Evolutionary conservation across 805 yeast species (phyloP), one percentile per base, ranked within the genome.

Genomic region (Candida multigemmis): DNA sequence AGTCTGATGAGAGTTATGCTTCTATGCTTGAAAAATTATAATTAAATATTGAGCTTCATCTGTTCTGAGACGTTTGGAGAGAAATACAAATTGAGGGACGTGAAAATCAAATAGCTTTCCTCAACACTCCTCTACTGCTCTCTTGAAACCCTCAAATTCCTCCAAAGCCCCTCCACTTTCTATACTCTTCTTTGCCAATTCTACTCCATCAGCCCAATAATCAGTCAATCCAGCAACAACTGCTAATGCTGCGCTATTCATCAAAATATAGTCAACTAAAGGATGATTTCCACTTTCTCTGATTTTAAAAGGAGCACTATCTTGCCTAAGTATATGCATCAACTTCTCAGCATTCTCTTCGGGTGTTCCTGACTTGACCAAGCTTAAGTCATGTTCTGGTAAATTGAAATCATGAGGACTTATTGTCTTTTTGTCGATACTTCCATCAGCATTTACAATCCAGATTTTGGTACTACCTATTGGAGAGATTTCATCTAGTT

Each of bases 401-500:
- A 91, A 60, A 1, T 86, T 94, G 44, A 91, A 91, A 55, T 86
- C 93, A 13, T 56, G 47, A 2, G 98, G 97, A 7, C 65, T 58
- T 2, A 82, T 37, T 22, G 54, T 60, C 24, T 65, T 64, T 12
- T 53, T 53, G 6, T 62, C 51, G 15, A 72, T 59, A 13, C 50
- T 43, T 0, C 66, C 71, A 2, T 60, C 46, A 9, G 47, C 42
- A 27, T 60, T 62, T 2, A 79, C 70, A 27, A 67, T 60, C 99
- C 99, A 91, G 34, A 78, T 73, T 31, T 72, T 71, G 3, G 96
- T 79, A 29, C 60, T 53, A 0, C 96, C 97, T 16, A 78, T 72
- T 2, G 96, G 96, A 2, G 96, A 79, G 19, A 91, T 81, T 56
- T 91, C 98, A 48, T 91, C 99, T 16, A 91, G 60, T 0, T 96